Conservation (phyloP, 2,329 filamentous ascomycete species). For the Ophiostoma himal-ulmi region DNA sequence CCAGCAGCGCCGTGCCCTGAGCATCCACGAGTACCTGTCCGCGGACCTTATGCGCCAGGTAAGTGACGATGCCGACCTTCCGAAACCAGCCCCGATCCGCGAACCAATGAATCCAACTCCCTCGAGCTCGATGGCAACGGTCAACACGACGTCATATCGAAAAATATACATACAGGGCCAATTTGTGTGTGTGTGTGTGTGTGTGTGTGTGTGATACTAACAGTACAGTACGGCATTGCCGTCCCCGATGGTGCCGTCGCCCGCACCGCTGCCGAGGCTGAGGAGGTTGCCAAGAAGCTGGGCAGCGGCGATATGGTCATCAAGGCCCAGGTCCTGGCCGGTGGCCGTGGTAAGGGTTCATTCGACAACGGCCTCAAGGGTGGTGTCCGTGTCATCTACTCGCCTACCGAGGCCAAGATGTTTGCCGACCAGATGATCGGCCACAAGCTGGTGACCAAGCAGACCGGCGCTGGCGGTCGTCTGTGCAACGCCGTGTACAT, state of each 20-base stretch:
- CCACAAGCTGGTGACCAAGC: constrained; percentile 99
- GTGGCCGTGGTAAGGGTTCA: constrained; percentile 93
- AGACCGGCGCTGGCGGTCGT: constrained; percentile 88
- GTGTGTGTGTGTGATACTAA: not conserved
- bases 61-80: constrained; percentile 29
- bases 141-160: not conserved
- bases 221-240: constrained; percentile 77
- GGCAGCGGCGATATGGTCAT: constrained; percentile 97
- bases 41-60: constrained; percentile 79
- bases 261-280: constrained; percentile 76
- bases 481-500: constrained; percentile 98
- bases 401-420: constrained; percentile 91
- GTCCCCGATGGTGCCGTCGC: constrained; percentile 88
- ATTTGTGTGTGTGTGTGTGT: no score
- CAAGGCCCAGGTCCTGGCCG: constrained; percentile 97
- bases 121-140: not conserved
- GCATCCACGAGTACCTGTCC: constrained; percentile 97
- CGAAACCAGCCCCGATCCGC: not conserved
- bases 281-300: constrained; percentile 83
- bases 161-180: not conserved
- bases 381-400: constrained; percentile 98
- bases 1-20: constrained; percentile 81
- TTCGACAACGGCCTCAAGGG: constrained; percentile 99
- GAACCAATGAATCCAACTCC: not conserved
- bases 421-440: constrained; percentile 99